Percentiles rank a stretch among this genome's conserved stretches.
Conservation (phyloP, 169 alveolate genomes). For the Plasmodium knowlesi region DNA sequence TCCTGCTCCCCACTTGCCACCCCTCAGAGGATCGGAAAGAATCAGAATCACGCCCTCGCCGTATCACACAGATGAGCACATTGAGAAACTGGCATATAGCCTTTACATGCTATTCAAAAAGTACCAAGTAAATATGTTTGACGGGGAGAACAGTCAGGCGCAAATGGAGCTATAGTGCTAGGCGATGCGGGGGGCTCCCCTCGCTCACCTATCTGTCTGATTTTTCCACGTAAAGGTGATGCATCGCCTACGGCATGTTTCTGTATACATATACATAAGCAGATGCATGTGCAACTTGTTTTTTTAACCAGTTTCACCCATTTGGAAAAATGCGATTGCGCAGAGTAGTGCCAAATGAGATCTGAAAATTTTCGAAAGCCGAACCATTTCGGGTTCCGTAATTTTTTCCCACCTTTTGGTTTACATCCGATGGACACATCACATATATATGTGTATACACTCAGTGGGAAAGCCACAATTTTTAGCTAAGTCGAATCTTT, state of each 20-base stretch:
- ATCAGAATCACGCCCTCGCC: conserved; percentile 91
- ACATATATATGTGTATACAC: not conserved
- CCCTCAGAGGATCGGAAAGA: conserved; percentile 85
- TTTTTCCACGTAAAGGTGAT: not conserved
- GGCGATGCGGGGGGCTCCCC: not conserved
- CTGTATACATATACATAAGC: conserved; percentile 16
- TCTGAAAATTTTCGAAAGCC: not conserved
- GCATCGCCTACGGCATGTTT: not conserved
- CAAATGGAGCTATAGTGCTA: conserved; percentile 26
- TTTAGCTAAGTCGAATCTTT: not conserved
- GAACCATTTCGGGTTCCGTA: not conserved
- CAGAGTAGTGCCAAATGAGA: not conserved
- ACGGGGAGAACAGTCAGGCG: not conserved
- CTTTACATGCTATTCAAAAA: conserved; percentile 43
- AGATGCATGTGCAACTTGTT: not conserved
- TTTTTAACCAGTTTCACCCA: not conserved
- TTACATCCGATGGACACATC: not conserved
- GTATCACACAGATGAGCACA: conserved; percentile 85
- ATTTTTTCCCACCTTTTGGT: not conserved
- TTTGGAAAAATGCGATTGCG: not conserved
- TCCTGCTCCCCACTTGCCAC: not conserved
- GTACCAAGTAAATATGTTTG: conserved; percentile 53
- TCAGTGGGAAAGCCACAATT: not conserved
- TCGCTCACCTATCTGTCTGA: not conserved
- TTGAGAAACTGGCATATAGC: conserved; percentile 79